phyloP scores from a whole-genome alignment of 148 eudicot species.

The Nepenthes gracilis region DNA sequence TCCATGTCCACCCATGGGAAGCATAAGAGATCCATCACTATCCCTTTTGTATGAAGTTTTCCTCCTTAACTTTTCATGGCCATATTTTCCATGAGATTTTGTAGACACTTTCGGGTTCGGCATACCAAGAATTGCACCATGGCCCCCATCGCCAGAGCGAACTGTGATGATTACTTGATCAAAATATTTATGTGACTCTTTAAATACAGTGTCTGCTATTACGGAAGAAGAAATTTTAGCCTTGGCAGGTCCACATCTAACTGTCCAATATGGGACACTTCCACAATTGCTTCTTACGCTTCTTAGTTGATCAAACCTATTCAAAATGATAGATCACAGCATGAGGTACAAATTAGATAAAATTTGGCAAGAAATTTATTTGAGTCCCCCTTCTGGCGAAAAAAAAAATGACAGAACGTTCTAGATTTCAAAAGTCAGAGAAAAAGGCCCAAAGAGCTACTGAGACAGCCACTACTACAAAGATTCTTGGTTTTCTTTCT shows the following conservation, averaged over 20 bases:
- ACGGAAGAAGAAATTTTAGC: constrained; percentile 43
- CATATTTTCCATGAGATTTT: constrained; percentile 44
- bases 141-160: constrained; percentile 97
- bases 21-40: constrained; percentile 85
- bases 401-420: too few species aligned
- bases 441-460: too few species aligned
- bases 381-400: too few species aligned
- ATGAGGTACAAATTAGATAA: too few species aligned
- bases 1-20: constrained; percentile 89
- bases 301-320: constrained; percentile 11
- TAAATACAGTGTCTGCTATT: constrained; percentile 26
- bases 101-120: constrained; percentile 42
- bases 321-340: not conserved
- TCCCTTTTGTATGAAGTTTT: constrained; percentile 64
- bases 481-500: too few species aligned
- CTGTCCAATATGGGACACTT: constrained; percentile 6
- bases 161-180: constrained; percentile 80
- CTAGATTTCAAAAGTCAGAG: too few species aligned
- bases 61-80: constrained; percentile 35
- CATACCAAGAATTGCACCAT: constrained; percentile 66
- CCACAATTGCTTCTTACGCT: constrained; percentile 14
- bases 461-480: too few species aligned
- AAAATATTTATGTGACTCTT: constrained; percentile 90
- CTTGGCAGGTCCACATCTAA: constrained; percentile 46
- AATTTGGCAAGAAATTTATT: too few species aligned